Base-by-base conservation (phyloP, 345 rosid genomes). In the Orychophragmus violaceus region DNA sequence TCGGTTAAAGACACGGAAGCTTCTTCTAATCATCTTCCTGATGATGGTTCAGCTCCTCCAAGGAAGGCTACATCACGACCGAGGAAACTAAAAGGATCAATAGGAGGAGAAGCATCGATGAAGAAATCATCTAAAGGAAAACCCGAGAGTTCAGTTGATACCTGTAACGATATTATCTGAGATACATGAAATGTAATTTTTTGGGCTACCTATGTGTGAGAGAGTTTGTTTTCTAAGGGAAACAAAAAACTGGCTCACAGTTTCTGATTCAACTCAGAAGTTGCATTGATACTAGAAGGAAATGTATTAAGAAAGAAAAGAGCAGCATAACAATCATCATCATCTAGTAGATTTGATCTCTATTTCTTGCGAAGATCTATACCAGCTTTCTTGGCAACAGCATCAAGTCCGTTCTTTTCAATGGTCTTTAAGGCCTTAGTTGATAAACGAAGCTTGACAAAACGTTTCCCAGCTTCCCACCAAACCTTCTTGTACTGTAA, bases 381-480 rank as follows among this genome's bases (percentile, higher is more conserved):
- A 59, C 96, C 96, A 1, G 97, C 96, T 78, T 94, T 94, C 82
- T 90, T 90, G 70, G 99, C 96, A 64, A 94, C 97, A 39, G 95
- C 96, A 59, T 90, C 97, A 23, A 90, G 78, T 27, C 97, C 96
- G 12, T 94, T 88, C 72, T 94, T 94, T 80, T 94, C 96, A 25
- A 88, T 88, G 16, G 97, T 94, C 85, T 90, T 90, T 59, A 94
- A 63, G 0, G 92, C 99, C 70, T 87, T 86, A 12, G 97, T 94
- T 0, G 99, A 88, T 50, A 94, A 68, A 12, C 95, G 82, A 44
- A 90, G 79, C 44, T 94, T 90, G 28, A 90, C 80, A 33, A 72
- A 94, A 12, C 96, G 96, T 68, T 86, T 88, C 4, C 97, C 99
- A 1, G 85, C 90, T 77, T 90, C 97, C 97, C 99, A 94, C 99